Base-by-base conservation (phyloP, 2,329 filamentous ascomycete genomes). In the Venturia nashicola region DNA sequence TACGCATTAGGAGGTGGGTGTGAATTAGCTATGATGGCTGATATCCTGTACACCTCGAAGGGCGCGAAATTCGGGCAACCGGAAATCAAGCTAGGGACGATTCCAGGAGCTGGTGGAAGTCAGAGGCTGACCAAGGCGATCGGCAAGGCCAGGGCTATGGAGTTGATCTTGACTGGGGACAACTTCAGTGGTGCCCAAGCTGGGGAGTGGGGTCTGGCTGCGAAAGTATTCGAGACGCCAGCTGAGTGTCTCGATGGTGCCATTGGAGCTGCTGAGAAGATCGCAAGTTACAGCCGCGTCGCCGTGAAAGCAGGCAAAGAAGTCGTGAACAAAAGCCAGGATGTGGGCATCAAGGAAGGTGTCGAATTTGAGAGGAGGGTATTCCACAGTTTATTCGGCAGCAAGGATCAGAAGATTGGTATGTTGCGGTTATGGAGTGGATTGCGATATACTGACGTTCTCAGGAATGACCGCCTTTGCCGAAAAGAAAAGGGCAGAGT, bases 271-370 rank as follows among this genome's bases (percentile, higher is more conserved):
- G 94, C 94, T 2, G 90, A 89, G 80, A 92, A 85, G 62, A 97
- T 99, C 77, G 92, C 94, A 0, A 79, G 88, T 0, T 91, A 94
- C 76, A 92, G 89, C 62, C 85, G 83, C 72, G 87, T 99, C n/a
- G 89, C 93, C 1, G 85, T 96, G 65, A 86, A 91, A 78, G 94
- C 89, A 12, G 88, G 85, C 65, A 99, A 99, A 82, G 94, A 99
- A 81, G 93, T 94, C n/a, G 93, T 99, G 64, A 96, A 97, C 75
- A 97, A 97, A 86, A 96, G 91, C 76, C 92, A 97, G 80, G 94
- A 99, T 70, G 77, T 96, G 69, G 82, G 87, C 3, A 78, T 99
- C 65, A 80, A 89, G 69, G 94, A 97, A 72, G 94, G 94, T 16
- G 89, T 99, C 1, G 94, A 99, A 78, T 97, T 86, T 77, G 94